phyloP scores from a whole-genome alignment of 2,329 filamentous ascomycete species.

The Sarocladium oryzae region DNA sequence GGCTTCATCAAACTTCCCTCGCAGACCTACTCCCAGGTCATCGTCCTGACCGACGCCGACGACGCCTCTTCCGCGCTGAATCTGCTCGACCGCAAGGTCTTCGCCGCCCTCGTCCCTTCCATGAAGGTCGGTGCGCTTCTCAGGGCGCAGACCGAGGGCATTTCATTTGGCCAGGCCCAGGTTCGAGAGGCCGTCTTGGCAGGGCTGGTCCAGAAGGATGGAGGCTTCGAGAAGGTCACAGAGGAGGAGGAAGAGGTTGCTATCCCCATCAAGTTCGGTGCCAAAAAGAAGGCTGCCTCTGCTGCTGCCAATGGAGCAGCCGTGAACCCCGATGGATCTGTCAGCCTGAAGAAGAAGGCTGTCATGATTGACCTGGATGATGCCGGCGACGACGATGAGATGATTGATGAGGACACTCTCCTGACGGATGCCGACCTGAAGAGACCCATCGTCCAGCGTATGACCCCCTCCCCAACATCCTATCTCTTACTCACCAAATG shows the following conservation, averaged over 20 bases:
- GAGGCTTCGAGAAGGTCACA: constrained; percentile 61
- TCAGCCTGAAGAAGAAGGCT: constrained; percentile 35
- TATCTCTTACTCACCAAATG: not conserved
- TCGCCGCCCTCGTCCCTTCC: constrained; percentile 61
- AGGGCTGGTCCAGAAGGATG: constrained; percentile 59
- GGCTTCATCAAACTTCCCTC: constrained; percentile 72
- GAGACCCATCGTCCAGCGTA: constrained; percentile 73
- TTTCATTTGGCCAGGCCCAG: constrained; percentile 26
- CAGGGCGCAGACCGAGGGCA: constrained; percentile 55
- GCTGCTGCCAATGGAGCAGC: constrained; percentile 23
- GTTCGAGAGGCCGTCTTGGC: constrained; percentile 77
- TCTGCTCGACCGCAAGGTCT: constrained; percentile 61
- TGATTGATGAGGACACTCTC: constrained; percentile 87
- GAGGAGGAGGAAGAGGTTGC: constrained; percentile 52
- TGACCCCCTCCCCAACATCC: constrained; percentile 31
- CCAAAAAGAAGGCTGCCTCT: constrained; percentile 28
- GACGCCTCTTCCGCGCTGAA: constrained; percentile 58
- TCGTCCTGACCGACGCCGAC: constrained; percentile 76
- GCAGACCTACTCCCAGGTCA: constrained; percentile 74
- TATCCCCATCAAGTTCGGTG: constrained; percentile 37
- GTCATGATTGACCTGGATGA: constrained; percentile 49
- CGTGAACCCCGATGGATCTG: constrained; percentile 2
- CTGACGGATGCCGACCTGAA: constrained; percentile 80
- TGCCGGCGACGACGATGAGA: constrained; percentile 62
- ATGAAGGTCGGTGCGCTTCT: constrained; percentile 65